phyloP scores from a whole-genome alignment of 1,284 basidiomycete species.

The Xerocomus minutiporus region DNA sequence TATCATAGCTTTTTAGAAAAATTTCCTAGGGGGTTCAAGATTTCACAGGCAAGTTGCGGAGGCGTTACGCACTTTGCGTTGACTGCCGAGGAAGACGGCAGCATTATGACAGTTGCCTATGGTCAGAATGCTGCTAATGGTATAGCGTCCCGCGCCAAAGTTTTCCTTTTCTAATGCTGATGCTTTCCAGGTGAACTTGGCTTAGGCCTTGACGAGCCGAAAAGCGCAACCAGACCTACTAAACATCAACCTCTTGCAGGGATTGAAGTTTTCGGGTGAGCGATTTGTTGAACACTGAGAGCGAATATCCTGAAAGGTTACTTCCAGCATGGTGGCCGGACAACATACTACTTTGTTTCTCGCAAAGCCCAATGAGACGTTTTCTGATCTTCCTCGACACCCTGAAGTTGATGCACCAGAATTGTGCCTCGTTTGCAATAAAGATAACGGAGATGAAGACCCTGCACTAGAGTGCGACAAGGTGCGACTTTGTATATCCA shows the following conservation, averaged over 20 bases:
- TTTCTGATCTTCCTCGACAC: constrained; percentile 71
- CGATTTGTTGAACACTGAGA: constrained; percentile 4
- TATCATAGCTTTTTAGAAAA: not conserved
- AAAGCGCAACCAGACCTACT: constrained; percentile 84
- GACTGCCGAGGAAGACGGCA: constrained; percentile 65
- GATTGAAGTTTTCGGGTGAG: constrained; percentile 76
- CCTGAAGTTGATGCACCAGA: constrained; percentile 71
- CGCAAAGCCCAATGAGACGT: constrained; percentile 62
- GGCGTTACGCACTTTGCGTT: constrained; percentile 89
- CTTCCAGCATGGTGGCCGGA: constrained; percentile 68
- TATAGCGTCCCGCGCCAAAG: constrained; percentile 22
- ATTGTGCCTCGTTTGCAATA: constrained; percentile 68
- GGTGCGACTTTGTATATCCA: constrained; percentile 38
- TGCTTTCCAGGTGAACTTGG: constrained; percentile 65
- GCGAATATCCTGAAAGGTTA: constrained; percentile 1
- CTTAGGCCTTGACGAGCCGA: constrained; percentile 72
- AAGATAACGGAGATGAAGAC: constrained; percentile 64
- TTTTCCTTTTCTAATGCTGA: not conserved
- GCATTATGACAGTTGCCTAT: constrained; percentile 79
- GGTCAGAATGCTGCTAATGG: constrained; percentile 81
- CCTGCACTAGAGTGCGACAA: constrained; percentile 82
- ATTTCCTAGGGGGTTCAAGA: constrained; percentile 62
- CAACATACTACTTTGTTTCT: constrained; percentile 85
- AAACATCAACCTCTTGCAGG: constrained; percentile 67
- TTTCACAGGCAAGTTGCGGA: constrained; percentile 65